phyloP scores from a whole-genome alignment of 2,329 filamentous ascomycete genomes.

The Fusarium pseudonygamai region DNA sequence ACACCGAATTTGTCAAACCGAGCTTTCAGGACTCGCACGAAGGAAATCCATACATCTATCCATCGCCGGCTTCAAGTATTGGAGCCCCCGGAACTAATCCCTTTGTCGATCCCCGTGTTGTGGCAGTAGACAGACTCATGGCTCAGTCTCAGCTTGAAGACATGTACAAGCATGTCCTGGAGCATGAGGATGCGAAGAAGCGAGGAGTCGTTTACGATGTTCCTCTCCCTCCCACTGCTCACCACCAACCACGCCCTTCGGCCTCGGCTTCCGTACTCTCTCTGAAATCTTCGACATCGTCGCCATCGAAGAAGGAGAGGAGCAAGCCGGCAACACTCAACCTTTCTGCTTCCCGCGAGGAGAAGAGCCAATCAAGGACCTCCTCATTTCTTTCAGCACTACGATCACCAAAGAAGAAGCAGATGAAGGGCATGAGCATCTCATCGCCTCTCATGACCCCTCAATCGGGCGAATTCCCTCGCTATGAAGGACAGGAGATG shows the following conservation, averaged over 20 bases:
- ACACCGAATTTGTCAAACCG: slow-evolving; percentile 48
- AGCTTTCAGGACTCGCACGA: slow-evolving; percentile 58
- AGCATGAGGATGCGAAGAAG: slow-evolving; percentile 78
- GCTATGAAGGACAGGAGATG: slow-evolving; percentile 65
- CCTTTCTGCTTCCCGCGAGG: slow-evolving; percentile 54
- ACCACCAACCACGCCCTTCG: slow-evolving; percentile 34
- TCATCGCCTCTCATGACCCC: slow-evolving; percentile 74
- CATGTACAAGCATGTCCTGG: slow-evolving; percentile 92
- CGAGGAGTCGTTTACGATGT: slow-evolving; percentile 61
- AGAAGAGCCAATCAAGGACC: slow-evolving; percentile 64
- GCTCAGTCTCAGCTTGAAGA: slow-evolving; percentile 86
- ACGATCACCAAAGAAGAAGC: slow-evolving; percentile 66
- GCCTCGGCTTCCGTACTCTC: slow-evolving; percentile 33
- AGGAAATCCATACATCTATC: slow-evolving; percentile 55
- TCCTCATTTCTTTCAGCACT: slow-evolving; percentile 70
- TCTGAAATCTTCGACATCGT: slow-evolving; percentile 44
- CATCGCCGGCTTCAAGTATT: slow-evolving; percentile 58
- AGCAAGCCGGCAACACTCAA: slow-evolving; percentile 62
- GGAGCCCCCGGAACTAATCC: slow-evolving; percentile 68
- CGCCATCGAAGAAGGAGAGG: slow-evolving; percentile 56
- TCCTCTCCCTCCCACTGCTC: slow-evolving; percentile 48
- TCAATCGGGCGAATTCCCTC: slow-evolving; percentile 67
- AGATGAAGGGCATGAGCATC: slow-evolving; percentile 64
- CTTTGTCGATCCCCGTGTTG: slow-evolving; percentile 79
- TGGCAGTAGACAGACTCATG: slow-evolving; percentile 77